phyloP scores from a whole-genome alignment of 2,329 filamentous ascomycete genomes.

The Fusarium nanum region DNA sequence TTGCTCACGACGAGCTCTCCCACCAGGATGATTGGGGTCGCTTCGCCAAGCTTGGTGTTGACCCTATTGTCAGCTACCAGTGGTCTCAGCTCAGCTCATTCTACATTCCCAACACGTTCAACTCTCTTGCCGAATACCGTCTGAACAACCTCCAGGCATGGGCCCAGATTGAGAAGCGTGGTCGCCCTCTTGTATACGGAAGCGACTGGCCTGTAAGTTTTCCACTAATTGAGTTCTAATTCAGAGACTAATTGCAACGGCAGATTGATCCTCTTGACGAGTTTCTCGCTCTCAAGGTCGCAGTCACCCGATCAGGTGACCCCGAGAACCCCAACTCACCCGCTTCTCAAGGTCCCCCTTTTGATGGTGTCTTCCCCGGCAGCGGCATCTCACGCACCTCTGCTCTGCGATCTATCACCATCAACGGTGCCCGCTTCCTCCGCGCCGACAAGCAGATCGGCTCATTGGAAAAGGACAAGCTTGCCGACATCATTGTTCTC shows the following conservation, averaged over 20 bases:
- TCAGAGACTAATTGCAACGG: background rate
- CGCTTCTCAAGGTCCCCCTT: conserved; percentile 37
- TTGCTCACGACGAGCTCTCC: conserved; percentile 45
- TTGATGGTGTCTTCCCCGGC: conserved; percentile 38
- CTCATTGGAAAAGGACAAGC: conserved; percentile 44
- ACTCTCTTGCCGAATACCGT: conserved; percentile 38
- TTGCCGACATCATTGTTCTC: conserved; percentile 44
- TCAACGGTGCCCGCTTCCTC: conserved; percentile 42
- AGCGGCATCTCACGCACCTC: conserved; percentile 38
- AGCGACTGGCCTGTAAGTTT: conserved; percentile 46
- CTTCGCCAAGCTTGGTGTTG: conserved; percentile 43
- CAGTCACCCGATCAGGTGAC: conserved; percentile 44
- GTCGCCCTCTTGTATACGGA: conserved; percentile 40
- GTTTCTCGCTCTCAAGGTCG: conserved; percentile 46
- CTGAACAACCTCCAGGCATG: conserved; percentile 47
- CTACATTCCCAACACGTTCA: conserved; percentile 43
- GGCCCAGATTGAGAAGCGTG: conserved; percentile 32
- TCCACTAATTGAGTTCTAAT: background rate
- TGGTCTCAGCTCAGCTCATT: conserved; percentile 46
- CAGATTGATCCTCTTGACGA: conserved; percentile 47
- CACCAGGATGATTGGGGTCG: conserved; percentile 42
- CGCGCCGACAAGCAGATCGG: conserved; percentile 43
- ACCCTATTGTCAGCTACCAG: conserved; percentile 45
- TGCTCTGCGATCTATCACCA: conserved; percentile 40
- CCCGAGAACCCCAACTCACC: conserved; percentile 44